These are phyloP conservation scores for Trichodelitschia bisporula DNA, from an alignment of 495 filamentous ascomycete species.

Conservation along the genomic window DNA sequence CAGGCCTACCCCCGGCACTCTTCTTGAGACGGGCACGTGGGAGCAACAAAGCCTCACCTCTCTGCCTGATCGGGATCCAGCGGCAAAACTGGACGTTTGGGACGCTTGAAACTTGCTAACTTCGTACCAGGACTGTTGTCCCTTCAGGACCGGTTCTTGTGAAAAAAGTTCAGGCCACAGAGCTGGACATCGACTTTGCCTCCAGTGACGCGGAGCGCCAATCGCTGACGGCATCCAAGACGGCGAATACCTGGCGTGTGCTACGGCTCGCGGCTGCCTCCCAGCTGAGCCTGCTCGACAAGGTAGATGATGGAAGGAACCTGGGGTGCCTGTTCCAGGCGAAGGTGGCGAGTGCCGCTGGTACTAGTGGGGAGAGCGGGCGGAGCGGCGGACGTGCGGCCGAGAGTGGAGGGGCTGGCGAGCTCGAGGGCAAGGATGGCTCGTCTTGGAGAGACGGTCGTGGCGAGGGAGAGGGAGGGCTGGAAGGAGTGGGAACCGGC, in stretches of 20 bases:
- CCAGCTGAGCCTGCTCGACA: conserved; percentile 56
- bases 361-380: too few relatives aligned
- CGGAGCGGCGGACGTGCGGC: neutral
- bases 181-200: conserved; percentile 67
- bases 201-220: conserved; percentile 44
- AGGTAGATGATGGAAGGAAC: conserved; percentile 59
- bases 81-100: too few relatives aligned
- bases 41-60: too few relatives aligned
- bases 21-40: conserved; percentile 3
- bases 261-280: conserved; percentile 50
- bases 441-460: too few relatives aligned
- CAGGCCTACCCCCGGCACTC: conserved; percentile 4
- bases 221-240: conserved; percentile 36
- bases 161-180: conserved; percentile 33
- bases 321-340: conserved; percentile 26
- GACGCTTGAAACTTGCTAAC: too few relatives aligned
- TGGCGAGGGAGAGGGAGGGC: too few relatives aligned
- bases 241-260: conserved; percentile 73
- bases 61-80: too few relatives aligned
- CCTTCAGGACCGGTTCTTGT: too few relatives aligned
- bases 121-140: too few relatives aligned
- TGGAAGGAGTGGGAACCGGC: too few relatives aligned
- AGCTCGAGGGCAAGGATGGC: too few relatives aligned
- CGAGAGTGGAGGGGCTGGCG: neutral
- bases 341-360: too few relatives aligned